Evolutionary conservation across 768 basidiomycete genomes (phyloP), one percentile per base, ranked within the genome.

Genomic region (Gelatoporia subvermispora): DNA sequence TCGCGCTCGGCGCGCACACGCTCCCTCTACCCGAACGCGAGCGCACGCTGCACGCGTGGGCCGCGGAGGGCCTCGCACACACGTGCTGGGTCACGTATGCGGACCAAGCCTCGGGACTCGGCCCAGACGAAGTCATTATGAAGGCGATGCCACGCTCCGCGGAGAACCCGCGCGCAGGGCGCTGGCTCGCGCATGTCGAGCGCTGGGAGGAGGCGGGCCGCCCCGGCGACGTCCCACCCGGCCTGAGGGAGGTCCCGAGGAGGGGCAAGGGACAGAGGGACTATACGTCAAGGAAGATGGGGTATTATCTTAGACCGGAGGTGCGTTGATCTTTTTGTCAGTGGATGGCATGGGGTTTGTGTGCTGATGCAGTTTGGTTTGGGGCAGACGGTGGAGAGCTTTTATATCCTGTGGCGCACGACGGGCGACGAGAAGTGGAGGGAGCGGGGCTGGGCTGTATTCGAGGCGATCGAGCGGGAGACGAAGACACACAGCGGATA

Each of bases 61-160:
- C 84, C 2, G 88, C 88, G 0, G 74, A 84, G 55, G 88, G 85
- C 15, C 71, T 91, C 18, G 84, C 84, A 18, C 73, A 85, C 50
- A 86, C 76, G 11, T 91, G 88, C 58, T 88, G 80, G 70, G 58
- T 80, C 25, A 78, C 78, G 39, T 90, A 89, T 56, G 83, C 81
- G 1, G 88, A 91, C 59, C 78, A 83, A 52, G 73, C 76, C 3
- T 75, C 77, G 0, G 88, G 88, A 1, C 65, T 91, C 24, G 83
- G 81, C 8, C 84, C 88, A 1, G 88, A 91, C 52, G 76, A 77
- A 53, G 71, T 78, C 24, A 21, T 39, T 16, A 59, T 59, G 57
- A 16, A 43, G 46, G 36, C 44, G 43, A 36, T 46, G 31, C 28
- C 40, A 15, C 37, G 36, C 21, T 45, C 45, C 17, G 39, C 17